phyloP scores from a whole-genome alignment of 805 yeast species.

The Wickerhamomyces xylosicus region DNA sequence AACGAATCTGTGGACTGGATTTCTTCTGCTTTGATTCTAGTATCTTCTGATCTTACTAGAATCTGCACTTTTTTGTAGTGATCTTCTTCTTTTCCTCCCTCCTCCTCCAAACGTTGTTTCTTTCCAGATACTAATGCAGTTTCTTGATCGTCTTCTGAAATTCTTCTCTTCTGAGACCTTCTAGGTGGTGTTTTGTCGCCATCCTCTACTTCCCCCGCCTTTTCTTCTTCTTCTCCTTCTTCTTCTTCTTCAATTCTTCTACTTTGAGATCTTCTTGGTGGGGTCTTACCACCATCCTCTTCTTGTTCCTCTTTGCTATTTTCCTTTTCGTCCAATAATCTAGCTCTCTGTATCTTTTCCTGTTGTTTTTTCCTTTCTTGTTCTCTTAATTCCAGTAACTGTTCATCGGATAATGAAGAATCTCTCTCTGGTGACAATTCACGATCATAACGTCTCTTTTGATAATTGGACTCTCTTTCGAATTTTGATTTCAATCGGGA shows the following conservation, averaged over 20 bases:
- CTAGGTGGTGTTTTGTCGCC: slow-evolving; percentile 20
- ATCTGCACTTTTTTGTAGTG: not conserved
- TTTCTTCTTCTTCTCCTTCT: not conserved
- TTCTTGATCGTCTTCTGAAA: not conserved
- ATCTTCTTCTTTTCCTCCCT: not conserved
- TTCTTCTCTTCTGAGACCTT: not conserved
- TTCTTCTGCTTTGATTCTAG: not conserved
- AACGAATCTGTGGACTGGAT: slow-evolving; percentile 4
- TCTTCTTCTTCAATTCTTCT: slow-evolving; percentile 15
- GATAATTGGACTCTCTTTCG: slow-evolving; percentile 37
- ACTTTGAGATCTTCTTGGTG: slow-evolving; percentile 17
- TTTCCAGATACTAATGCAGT: slow-evolving; percentile 6
- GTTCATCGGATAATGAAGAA: slow-evolving; percentile 27
- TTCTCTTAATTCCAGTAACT: slow-evolving; percentile 30
- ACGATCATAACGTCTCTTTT: slow-evolving; percentile 26
- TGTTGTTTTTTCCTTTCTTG: slow-evolving; percentile 26
- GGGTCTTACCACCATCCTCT: slow-evolving; percentile 16
- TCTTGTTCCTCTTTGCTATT: not conserved
- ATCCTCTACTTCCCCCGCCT: slow-evolving; percentile 3
- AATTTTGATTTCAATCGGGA: slow-evolving; percentile 19
- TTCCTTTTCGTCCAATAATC: not conserved
- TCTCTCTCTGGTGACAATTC: slow-evolving; percentile 21
- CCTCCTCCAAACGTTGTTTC: slow-evolving; percentile 10
- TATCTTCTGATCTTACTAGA: not conserved
- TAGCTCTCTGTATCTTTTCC: slow-evolving; percentile 13